Conservation (phyloP, 2,329 filamentous ascomycete species). For the Clonostachys rosea region DNA sequence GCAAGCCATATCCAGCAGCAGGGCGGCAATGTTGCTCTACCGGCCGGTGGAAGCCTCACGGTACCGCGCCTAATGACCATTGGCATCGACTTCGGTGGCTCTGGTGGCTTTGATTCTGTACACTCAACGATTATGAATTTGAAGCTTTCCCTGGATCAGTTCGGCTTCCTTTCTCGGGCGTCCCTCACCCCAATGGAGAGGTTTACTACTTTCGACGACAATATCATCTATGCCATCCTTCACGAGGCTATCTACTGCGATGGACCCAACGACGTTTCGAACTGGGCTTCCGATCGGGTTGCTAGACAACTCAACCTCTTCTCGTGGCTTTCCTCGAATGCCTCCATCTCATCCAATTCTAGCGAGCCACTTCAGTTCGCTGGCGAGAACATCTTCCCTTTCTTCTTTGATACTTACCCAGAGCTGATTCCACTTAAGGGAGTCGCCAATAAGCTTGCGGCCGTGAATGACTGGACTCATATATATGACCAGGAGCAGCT, state of each 20-base stretch:
- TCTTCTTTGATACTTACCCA: conserved; percentile 76
- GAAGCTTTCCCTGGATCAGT: conserved; percentile 67
- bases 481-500: conserved; percentile 76
- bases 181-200: conserved; percentile 67
- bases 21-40: conserved; percentile 55
- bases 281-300: conserved; percentile 71
- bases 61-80: conserved; percentile 71
- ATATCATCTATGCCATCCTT: conserved; percentile 78
- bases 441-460: conserved; percentile 67
- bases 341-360: conserved; percentile 13
- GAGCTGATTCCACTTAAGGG: conserved; percentile 67
- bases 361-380: conserved; percentile 68
- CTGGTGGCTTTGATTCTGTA: conserved; percentile 70
- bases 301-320: conserved; percentile 42
- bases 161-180: conserved; percentile 70
- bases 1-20: conserved; percentile 59
- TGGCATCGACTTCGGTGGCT: conserved; percentile 73
- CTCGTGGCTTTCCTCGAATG: conserved; percentile 40
- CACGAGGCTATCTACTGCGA: conserved; percentile 89
- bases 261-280: conserved; percentile 54
- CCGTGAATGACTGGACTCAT: conserved; percentile 63
- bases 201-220: conserved; percentile 65
- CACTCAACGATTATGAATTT: conserved; percentile 70
- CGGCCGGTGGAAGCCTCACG: conserved; percentile 69
- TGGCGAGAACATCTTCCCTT: conserved; percentile 88